A percentile compares a stretch with the other conserved stretches of the same genome.
Evolutionary conservation across 23 red algal species (phyloP).

Genomic region (Gracilariopsis chorda): DNA sequence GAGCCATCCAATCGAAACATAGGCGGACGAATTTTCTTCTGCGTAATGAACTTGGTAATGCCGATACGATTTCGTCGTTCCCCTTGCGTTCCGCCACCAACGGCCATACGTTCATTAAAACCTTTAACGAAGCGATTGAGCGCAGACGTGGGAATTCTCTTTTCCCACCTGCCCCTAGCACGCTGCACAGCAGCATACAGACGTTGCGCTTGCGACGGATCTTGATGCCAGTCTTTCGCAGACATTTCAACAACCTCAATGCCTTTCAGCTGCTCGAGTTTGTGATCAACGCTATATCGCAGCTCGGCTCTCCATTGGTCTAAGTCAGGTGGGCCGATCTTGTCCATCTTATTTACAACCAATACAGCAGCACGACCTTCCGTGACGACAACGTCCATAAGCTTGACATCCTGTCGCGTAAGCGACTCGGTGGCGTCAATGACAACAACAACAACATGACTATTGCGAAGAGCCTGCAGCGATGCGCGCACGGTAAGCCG

Average conservation of each 20-base stretch:
- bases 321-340: not conserved
- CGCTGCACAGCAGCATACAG: conserved; percentile 45
- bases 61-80: conserved; percentile 46
- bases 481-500: conserved; percentile 42
- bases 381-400: conserved; percentile 28
- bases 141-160: conserved; percentile 37
- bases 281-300: conserved; percentile 24
- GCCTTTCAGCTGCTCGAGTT: conserved; percentile 40
- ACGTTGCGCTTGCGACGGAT: not conserved
- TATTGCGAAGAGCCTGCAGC: conserved; percentile 45
- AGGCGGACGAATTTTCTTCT: conserved; percentile 71
- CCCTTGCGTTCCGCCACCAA: conserved; percentile 29
- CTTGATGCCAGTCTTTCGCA: conserved; percentile 40
- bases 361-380: conserved; percentile 66
- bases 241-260: conserved; percentile 67
- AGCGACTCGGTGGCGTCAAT: conserved; percentile 55
- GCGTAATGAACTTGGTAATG: conserved; percentile 68
- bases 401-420: conserved; percentile 54
- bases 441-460: conserved; percentile 77
- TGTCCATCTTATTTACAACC: conserved; percentile 79
- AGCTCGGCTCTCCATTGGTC: not conserved
- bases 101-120: conserved; percentile 54
- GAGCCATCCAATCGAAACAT: conserved; percentile 80
- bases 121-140: conserved; percentile 62
- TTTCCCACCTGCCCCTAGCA: conserved; percentile 58